Base-by-base conservation (phyloP, 75 land plant species). In the Ceratopteris richardii region DNA sequence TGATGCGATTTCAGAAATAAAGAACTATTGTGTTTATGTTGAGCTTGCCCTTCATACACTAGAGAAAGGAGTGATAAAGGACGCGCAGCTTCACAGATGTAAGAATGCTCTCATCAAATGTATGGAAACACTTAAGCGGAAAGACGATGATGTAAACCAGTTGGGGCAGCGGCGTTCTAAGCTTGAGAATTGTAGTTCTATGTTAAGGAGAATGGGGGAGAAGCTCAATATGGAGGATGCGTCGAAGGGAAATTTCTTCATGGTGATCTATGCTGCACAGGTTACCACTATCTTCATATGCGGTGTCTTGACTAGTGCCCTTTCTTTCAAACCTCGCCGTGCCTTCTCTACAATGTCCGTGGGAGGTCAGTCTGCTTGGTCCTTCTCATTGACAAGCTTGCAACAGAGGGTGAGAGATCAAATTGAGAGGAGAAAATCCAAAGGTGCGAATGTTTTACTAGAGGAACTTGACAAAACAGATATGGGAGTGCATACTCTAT, bases 131-230 rank as follows among this genome's bases (percentile, higher is more conserved):
- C 26, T 41, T 18, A 43, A 37, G 18, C 48, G 51, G 68, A 61
- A 31, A 2, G 68, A 55, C 16, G 67, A 52, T 4, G 52, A 44
- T 29, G 37, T 28, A 18, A 61, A 51, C 20, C 55, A 12, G 33
- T 53, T 46, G 41, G 53, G 57, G 2, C 39, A 44, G 19, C 25
- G 29, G 1, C 56, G 21, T 6, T 70, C 71, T 0, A 44, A 51
- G 62, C 43, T 70, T 20, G 70, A 70, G 33, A 65, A 57, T 44
- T 65, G 71, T 36, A 66, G 70, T 29, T 70, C 73, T 0, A 65
- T 66, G 36, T 17, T 70, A 41, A 33, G 73, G n/a, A 68, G 61
- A 2, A 70, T 65, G 52, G 73, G 73, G 7, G 73, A 70, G 19
- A 64, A 58, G 44, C 33, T 70, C 1, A 36, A 44, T 12, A 21